Evolutionary conservation across 2,329 filamentous ascomycete genomes (phyloP).

Genomic region (Fusarium veterinarium): DNA sequence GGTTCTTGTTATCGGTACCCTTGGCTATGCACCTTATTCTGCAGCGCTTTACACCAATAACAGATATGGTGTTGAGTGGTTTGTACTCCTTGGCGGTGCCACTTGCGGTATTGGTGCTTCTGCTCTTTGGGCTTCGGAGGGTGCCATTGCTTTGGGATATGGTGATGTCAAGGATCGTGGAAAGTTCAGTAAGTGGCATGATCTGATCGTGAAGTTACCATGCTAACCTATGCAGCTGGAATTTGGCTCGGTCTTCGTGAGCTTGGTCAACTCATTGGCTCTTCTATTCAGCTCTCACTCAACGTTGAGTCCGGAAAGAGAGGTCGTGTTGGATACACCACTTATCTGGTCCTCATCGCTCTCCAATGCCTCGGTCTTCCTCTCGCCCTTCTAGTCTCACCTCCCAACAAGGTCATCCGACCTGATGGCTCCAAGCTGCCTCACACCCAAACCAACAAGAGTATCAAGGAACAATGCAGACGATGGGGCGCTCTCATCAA

Average conservation of each 20-base stretch:
- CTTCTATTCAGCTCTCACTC: slow-evolving; percentile 62
- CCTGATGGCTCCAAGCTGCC: slow-evolving; percentile 34
- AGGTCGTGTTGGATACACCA: slow-evolving; percentile 40
- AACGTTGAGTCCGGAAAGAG: slow-evolving; percentile 57
- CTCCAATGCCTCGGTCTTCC: slow-evolving; percentile 43
- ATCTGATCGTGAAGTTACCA: rapidly evolving
- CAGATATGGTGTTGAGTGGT: slow-evolving; percentile 63
- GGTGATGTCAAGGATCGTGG: slow-evolving; percentile 60
- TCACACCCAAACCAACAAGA: slow-evolving; percentile 22
- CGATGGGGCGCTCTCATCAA: slow-evolving; percentile 51
- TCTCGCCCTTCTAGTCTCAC: slow-evolving; percentile 35
- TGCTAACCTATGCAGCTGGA: slow-evolving; percentile 49
- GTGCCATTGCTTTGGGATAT: slow-evolving; percentile 62
- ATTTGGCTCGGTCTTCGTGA: slow-evolving; percentile 66
- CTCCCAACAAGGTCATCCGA: slow-evolving; percentile 41
- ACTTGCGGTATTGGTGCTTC: slow-evolving; percentile 62
- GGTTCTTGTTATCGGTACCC: slow-evolving; percentile 58
- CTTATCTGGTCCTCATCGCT: slow-evolving; percentile 42
- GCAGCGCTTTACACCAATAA: slow-evolving; percentile 63
- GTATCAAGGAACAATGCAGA: slow-evolving; percentile 25
- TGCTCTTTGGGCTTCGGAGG: slow-evolving; percentile 64
- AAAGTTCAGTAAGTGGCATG: slow-evolving; percentile 47
- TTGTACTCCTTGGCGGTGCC: slow-evolving; percentile 61
- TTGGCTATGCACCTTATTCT: slow-evolving; percentile 62
- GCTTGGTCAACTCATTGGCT: slow-evolving; percentile 63